These are phyloP conservation scores for Ceratocystis papillata DNA, from an alignment of 2,329 filamentous ascomycete genomes.

Conservation along the genomic window DNA sequence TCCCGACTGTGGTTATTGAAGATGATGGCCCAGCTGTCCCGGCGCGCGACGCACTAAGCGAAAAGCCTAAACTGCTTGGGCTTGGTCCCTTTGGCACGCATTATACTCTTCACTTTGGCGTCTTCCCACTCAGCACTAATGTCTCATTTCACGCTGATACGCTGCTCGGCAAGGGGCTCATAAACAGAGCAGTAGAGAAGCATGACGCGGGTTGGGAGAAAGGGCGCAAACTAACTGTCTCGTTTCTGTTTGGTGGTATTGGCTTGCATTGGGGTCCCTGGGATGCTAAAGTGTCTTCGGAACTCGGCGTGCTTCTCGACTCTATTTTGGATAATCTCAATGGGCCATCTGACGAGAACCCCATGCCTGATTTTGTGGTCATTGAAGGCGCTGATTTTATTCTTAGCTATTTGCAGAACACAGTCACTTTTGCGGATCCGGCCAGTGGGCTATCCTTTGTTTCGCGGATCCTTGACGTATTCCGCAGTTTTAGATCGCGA, in stretches of 20 bases:
- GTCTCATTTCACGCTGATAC: conserved; percentile 52
- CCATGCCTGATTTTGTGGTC: conserved; percentile 26
- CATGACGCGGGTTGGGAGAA: conserved; percentile 29
- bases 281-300: conserved; percentile 49
- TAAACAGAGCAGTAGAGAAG: conserved; percentile 34
- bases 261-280: conserved; percentile 45
- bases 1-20: conserved; percentile 28
- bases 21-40: conserved; percentile 11
- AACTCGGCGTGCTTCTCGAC: conserved; percentile 52
- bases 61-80: conserved; percentile 36
- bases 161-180: conserved; percentile 44
- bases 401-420: conserved; percentile 38
- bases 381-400: conserved; percentile 37
- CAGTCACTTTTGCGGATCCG: conserved; percentile 34
- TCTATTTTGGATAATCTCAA: conserved; percentile 43
- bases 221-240: conserved; percentile 30
- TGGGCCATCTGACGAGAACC: conserved; percentile 15
- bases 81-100: conserved; percentile 50
- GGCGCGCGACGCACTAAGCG: neutral
- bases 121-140: conserved; percentile 46
- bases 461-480: conserved; percentile 36
- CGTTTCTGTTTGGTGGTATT: conserved; percentile 40
- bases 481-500: conserved; percentile 33
- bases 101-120: conserved; percentile 53
- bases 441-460: conserved; percentile 35